These are phyloP conservation scores for Diphasiastrum complanatum DNA, from an alignment of 83 land plant genomes.

Conservation along the genomic window DNA sequence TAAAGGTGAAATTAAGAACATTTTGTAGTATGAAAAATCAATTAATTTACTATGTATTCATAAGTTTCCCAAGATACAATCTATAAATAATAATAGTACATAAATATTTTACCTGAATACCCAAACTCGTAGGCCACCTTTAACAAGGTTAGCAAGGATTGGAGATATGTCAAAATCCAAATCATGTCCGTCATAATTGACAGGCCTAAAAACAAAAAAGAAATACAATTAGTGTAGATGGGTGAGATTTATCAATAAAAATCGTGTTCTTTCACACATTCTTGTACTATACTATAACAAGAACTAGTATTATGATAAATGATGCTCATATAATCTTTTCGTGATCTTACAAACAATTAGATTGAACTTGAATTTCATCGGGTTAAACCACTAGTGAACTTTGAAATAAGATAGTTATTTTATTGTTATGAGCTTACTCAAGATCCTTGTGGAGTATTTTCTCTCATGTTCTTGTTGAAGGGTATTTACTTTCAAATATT, in stretches of 20 bases:
- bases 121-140: slow-evolving; percentile 57
- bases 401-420: no score
- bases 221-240: background rate
- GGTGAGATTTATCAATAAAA: background rate
- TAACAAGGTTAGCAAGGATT: slow-evolving; percentile 40
- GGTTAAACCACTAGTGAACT: no score
- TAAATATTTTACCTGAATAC: slow-evolving; percentile 50
- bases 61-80: background rate
- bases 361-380: no score
- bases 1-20: background rate
- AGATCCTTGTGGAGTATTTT: no score
- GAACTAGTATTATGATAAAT: no score
- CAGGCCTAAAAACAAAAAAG: slow-evolving; percentile 27
- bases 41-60: background rate
- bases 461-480: no score
- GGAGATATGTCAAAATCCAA: slow-evolving; percentile 57
- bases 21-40: background rate
- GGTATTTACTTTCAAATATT: no score
- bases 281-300: no score
- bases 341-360: no score
- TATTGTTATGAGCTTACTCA: no score
- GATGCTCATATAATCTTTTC: no score
- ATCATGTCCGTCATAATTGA: slow-evolving; percentile 50
- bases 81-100: background rate
- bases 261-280: background rate